Evolutionary conservation across 1,139 yeast genomes (phyloP), one percentile per base, ranked within the genome.

Genomic region (Hansenula lynferdii): DNA sequence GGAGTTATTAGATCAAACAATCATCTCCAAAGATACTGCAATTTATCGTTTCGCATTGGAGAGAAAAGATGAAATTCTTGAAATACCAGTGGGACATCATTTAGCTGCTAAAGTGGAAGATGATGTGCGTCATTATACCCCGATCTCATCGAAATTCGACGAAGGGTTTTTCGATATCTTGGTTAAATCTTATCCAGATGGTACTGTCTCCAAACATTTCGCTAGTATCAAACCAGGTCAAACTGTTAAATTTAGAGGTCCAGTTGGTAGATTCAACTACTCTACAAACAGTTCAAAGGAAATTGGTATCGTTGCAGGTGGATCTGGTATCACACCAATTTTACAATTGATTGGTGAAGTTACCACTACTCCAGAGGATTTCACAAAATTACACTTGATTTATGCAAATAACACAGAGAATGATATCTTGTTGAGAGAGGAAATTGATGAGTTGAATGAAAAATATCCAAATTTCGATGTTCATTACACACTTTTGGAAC

Each of bases 251-350:
- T 83, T 84, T 53, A 74, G 80, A 58, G 94, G 94, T 5, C 89
- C 92, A 21, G 83, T 83, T 38, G 94, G 94, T 11, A 71, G 80
- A 56, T 75, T 84, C 60, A 62, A 72, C 41, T 83, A 84, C 57
- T 57, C 60, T 26, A 59, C 78, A 19, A 81, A 81, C 54, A 72
- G 76, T 68, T 79, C 78, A 32, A 72, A 72, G 43, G 74, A 77
- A 42, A 69, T 84, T 45, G 80, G 79, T 12, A 70, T 84, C 64
- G 69, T 84, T 49, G 90, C 90, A n/a, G 92, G 90, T 50, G 92
- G 92, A 14, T 77, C 89, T 0, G 92, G 92, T 39, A 80, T 84
- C 43, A 83, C 94, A 12, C 92, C 94, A 19, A 77, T 82, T 53
- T 67, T 84, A 45, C 89, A 84, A 56, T 82, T 84, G 12, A 65